Evolutionary conservation across 2,329 filamentous ascomycete genomes (phyloP).

Genomic region (Eutypella sp.): DNA sequence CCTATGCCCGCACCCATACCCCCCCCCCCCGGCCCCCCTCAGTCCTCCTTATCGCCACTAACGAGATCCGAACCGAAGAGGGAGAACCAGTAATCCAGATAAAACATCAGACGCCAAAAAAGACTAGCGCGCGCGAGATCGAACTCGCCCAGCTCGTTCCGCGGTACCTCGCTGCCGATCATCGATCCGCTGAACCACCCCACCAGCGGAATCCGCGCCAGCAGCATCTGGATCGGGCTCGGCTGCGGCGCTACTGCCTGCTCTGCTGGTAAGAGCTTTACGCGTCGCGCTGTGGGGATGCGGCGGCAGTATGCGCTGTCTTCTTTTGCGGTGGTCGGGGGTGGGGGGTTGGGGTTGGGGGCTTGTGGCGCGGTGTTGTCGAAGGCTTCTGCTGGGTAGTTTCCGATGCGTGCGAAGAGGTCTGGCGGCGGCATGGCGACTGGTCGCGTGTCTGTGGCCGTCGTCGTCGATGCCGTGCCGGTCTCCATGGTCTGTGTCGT

Average conservation of each 20-base stretch:
- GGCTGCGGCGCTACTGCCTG: slow-evolving; percentile 67
- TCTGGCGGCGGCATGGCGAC: no score
- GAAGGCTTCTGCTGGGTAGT: not conserved
- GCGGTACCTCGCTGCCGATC: slow-evolving; percentile 71
- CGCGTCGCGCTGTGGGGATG: slow-evolving; percentile 63
- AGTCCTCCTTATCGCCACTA: slow-evolving; percentile 55
- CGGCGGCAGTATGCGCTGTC: slow-evolving; percentile 50
- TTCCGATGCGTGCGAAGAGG: no score
- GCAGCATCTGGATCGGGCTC: slow-evolving; percentile 57
- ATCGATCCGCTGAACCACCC: slow-evolving; percentile 68
- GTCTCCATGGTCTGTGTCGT: slow-evolving; percentile 57
- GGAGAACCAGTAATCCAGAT: slow-evolving; percentile 53
- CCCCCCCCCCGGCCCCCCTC: slow-evolving; percentile 8
- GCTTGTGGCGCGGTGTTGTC: slow-evolving; percentile 3
- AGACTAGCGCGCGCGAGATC: slow-evolving; percentile 66
- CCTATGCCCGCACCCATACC: not conserved
- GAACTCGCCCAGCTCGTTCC: slow-evolving; percentile 68
- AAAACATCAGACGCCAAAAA: slow-evolving; percentile 65
- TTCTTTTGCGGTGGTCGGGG: slow-evolving; percentile 22
- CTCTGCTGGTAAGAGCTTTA: slow-evolving; percentile 61
- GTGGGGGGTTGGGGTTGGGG: slow-evolving; percentile 9
- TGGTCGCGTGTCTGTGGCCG: slow-evolving; percentile 37
- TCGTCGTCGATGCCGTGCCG: slow-evolving; percentile 39
- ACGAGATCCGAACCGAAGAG: slow-evolving; percentile 57
- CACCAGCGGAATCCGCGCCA: slow-evolving; percentile 63